Base-by-base conservation (phyloP, 495 filamentous ascomycete genomes). In the Hypoxylon cercidicola region DNA sequence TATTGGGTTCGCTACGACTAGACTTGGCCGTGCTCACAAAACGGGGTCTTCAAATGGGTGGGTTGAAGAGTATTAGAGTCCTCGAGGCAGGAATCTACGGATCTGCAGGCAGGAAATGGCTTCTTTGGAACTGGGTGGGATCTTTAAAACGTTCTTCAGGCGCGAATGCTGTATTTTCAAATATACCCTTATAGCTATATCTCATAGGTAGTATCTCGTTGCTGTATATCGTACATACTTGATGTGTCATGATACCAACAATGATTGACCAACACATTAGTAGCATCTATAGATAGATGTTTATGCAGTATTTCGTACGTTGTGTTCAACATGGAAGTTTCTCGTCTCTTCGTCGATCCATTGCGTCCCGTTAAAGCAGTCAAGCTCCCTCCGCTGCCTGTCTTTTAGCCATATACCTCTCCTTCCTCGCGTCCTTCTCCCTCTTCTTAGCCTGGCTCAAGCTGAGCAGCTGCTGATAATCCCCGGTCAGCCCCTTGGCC, bases 371-470 rank as follows among this genome's bases (percentile, higher is more conserved):
- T 32, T 10, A 32, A 15, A 21, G 3, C 43, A 19, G 11, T 58
- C 32, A 63, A 16, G 12, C 28, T 28, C n/a, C 61, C 28, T 19
- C 52, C 0, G 51, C 40, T 11, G 57, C 55, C 10, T 54, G 19
- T 64, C 73, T 62, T 66, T 76, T 81, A 0, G 70, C 72, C 39
- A 71, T 66, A 4, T 62, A 62, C 66, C 55, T 70, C 25, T 18
- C 75, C 68, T 76, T 78, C 44, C 77, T 62, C 19, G 66, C 70
- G 58, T 65, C 71, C 72, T 81, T 81, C 61, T 77, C 77, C 62
- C 57, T 68, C 72, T 81, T 82, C 64, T 58, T 70, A 13, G 80
- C 77, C 68, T 82, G 81, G 57, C 62, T 79, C 72, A 81, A 49
- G 28, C 80, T 83, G 52, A 79, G 3, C 16, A 46, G 53, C 45